A percentile compares a stretch with the other conserved stretches of the same genome.
phyloP scores from a whole-genome alignment of 2,329 filamentous ascomycete genomes.

The Furcasterigmium sp. region DNA sequence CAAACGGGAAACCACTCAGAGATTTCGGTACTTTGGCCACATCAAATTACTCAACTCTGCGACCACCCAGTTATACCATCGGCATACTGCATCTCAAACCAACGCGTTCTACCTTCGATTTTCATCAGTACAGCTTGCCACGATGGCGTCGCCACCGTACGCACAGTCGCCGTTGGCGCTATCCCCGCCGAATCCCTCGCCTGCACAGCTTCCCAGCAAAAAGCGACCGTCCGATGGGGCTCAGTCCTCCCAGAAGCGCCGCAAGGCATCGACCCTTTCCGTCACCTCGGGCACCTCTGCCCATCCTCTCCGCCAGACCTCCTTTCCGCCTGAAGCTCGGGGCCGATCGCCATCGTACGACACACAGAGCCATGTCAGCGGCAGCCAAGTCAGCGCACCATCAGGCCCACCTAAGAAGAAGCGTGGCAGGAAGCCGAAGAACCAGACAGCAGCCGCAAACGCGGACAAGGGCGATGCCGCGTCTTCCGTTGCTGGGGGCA shows the following conservation, averaged over 20 bases:
- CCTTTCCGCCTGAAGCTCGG: slow-evolving; percentile 63
- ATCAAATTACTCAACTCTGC: no score
- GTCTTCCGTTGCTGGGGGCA: slow-evolving; percentile 35
- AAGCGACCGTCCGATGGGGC: slow-evolving; percentile 57
- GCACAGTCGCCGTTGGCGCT: slow-evolving; percentile 43
- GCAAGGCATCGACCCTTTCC: slow-evolving; percentile 64
- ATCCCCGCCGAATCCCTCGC: slow-evolving; percentile 50
- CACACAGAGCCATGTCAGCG: slow-evolving; percentile 53
- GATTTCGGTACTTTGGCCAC: no score
- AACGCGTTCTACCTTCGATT: no score
- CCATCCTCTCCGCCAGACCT: slow-evolving; percentile 74
- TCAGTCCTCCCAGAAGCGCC: slow-evolving; percentile 53
- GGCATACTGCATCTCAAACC: no score
- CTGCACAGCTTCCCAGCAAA: slow-evolving; percentile 49
- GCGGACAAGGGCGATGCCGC: slow-evolving; percentile 37
- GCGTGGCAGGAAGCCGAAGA: slow-evolving; percentile 56
- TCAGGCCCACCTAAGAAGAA: slow-evolving; percentile 48
- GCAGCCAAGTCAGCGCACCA: slow-evolving; percentile 48
- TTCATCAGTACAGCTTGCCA: neutral
- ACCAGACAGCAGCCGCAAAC: slow-evolving; percentile 38
- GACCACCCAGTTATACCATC: no score
- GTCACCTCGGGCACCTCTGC: slow-evolving; percentile 44
- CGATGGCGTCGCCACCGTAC: slow-evolving; percentile 53
- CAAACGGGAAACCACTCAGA: no score
- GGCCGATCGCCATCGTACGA: slow-evolving; percentile 65